phyloP scores from a whole-genome alignment of 2,329 filamentous ascomycete species.

The Penicillium brevicompactum region DNA sequence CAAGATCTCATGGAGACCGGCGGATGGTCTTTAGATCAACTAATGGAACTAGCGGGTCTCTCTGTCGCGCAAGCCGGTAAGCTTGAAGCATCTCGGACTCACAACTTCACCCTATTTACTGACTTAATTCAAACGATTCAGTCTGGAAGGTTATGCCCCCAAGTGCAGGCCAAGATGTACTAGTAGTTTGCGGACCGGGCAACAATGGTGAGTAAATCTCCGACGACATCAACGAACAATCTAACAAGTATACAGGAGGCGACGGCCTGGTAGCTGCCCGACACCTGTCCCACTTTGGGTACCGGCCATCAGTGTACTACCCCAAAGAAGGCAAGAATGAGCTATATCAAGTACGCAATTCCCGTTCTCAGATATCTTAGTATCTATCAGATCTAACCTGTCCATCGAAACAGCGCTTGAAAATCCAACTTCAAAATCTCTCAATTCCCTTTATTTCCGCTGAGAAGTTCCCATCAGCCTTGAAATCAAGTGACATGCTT shows the following conservation, averaged over 20 bases:
- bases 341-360: conserved; percentile 70
- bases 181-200: conserved; percentile 88
- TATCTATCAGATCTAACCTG: conserved; percentile 8
- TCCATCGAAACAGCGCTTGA: conserved; percentile 62
- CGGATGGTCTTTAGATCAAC: conserved; percentile 90
- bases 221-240: not conserved
- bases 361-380: not conserved
- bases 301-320: conserved; percentile 85
- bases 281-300: conserved; percentile 89
- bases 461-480: conserved; percentile 65
- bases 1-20: conserved; percentile 86
- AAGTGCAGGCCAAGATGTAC: conserved; percentile 68
- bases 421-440: conserved; percentile 81
- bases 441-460: conserved; percentile 77
- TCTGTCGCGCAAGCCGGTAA: conserved; percentile 87
- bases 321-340: conserved; percentile 91
- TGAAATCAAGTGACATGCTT: conserved; percentile 73
- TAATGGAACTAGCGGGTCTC: conserved; percentile 95
- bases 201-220: conserved; percentile 55
- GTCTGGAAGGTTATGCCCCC: conserved; percentile 84
- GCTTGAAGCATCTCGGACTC: conserved; percentile 17
- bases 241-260: conserved; percentile 61
- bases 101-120: not conserved
- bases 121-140: conserved; percentile 36
- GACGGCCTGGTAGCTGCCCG: conserved; percentile 93